Evolutionary conservation across 2,329 filamentous ascomycete species (phyloP).

Genomic region (Thielaviopsis cerberus): DNA sequence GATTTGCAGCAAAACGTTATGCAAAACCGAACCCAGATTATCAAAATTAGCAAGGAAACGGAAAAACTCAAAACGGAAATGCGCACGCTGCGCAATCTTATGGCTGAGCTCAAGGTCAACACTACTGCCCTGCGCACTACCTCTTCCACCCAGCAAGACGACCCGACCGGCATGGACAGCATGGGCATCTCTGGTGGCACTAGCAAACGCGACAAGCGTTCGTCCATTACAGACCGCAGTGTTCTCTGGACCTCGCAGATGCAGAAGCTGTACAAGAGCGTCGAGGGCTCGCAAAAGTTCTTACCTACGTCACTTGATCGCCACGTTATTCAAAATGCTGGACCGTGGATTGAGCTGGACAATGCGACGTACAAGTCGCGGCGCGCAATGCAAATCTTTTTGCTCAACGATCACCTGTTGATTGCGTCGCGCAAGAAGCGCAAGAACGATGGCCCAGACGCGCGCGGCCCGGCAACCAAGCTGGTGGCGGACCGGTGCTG

Average conservation of each 20-base stretch:
- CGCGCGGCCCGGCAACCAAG: slow-evolving; percentile 44
- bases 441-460: slow-evolving; percentile 47
- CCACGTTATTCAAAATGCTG: slow-evolving; percentile 83
- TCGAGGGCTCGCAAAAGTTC: slow-evolving; percentile 97
- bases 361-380: slow-evolving; percentile 92
- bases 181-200: slow-evolving; percentile 34
- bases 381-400: slow-evolving; percentile 72
- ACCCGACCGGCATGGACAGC: slow-evolving; percentile 28
- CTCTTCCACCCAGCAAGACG: slow-evolving; percentile 28
- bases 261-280: slow-evolving; percentile 79
- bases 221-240: slow-evolving; percentile 59
- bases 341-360: slow-evolving; percentile 88
- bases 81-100: slow-evolving; percentile 72
- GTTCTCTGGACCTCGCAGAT: slow-evolving; percentile 51
- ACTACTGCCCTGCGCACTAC: slow-evolving; percentile 45
- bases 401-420: slow-evolving; percentile 86
- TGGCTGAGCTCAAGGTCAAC: slow-evolving; percentile 77
- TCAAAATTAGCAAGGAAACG: slow-evolving; percentile 97
- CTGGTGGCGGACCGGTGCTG: slow-evolving; percentile 88
- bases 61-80: slow-evolving; percentile 96
- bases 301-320: slow-evolving; percentile 77
- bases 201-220: slow-evolving; percentile 64
- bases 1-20: slow-evolving; percentile 91
- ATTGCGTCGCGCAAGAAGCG: slow-evolving; percentile 87
- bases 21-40: slow-evolving; percentile 93